Percentiles rank a stretch among this genome's conserved stretches.
These are phyloP conservation scores for Amanita thiersii DNA, from an alignment of 768 basidiomycete species.

Conservation along the genomic window DNA sequence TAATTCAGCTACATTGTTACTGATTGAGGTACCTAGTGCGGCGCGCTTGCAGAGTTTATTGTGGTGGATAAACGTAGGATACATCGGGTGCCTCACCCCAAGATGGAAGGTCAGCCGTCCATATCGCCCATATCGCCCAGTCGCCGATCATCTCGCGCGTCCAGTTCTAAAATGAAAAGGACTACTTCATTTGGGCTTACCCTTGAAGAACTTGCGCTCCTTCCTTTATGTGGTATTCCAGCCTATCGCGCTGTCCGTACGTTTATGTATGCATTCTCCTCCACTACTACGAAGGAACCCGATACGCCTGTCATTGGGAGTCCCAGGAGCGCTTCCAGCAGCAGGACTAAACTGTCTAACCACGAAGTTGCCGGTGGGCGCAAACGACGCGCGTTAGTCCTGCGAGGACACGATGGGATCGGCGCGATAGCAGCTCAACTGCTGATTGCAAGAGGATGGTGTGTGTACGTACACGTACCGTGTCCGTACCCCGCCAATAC, in stretches of 20 bases:
- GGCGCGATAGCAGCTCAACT: slow-evolving; percentile 77
- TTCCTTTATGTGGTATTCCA: slow-evolving; percentile 73
- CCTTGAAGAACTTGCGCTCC: slow-evolving; percentile 70
- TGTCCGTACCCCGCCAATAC: slow-evolving; percentile 17
- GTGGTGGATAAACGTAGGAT: slow-evolving; percentile 73
- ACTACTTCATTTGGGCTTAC: slow-evolving; percentile 21
- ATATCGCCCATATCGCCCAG: slow-evolving; percentile 6
- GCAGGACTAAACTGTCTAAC: slow-evolving; percentile 5
- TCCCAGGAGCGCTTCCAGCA: slow-evolving; percentile 5
- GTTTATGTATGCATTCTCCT: slow-evolving; percentile 39
- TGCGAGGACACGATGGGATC: slow-evolving; percentile 66
- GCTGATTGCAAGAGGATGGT: slow-evolving; percentile 61
- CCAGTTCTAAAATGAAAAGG: slow-evolving; percentile 12
- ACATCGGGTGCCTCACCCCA: slow-evolving; percentile 62
- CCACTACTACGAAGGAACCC: slow-evolving; percentile 6
- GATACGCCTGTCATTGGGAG: slow-evolving; percentile 1
- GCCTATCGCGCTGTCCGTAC: slow-evolving; percentile 78
- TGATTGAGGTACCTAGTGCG: slow-evolving; percentile 34
- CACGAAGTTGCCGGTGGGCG: slow-evolving; percentile 17
- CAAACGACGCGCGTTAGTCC: slow-evolving; percentile 41
- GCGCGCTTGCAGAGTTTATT: slow-evolving; percentile 86
- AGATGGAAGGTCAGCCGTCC: slow-evolving; percentile 15
- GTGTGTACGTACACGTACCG: slow-evolving; percentile 63
- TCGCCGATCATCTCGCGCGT: slow-evolving; percentile 11
- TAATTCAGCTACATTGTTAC: slow-evolving; percentile 31